Evolutionary conservation across 208 protist genomes (phyloP).

Genomic region (Porcisia hertigi): DNA sequence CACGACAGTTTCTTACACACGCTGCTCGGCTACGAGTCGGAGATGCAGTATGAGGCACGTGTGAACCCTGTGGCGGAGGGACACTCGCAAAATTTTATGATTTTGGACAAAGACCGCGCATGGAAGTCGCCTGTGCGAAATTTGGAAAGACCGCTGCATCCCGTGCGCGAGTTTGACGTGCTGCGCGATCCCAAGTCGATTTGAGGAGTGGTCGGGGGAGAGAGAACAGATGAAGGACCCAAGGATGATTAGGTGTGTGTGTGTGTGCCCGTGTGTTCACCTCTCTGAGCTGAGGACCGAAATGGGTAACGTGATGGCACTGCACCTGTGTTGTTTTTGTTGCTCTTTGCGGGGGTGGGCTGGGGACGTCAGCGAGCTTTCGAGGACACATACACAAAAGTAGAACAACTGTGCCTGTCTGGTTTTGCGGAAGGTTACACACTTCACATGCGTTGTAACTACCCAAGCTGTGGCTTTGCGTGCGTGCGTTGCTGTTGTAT

Average conservation of each 20-base stretch:
- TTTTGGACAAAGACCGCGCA: slow-evolving; percentile 59
- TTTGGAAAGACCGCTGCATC: slow-evolving; percentile 75
- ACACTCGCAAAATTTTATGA: slow-evolving; percentile 30
- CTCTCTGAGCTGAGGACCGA: not conserved
- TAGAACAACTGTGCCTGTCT: not conserved
- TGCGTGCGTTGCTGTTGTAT: not conserved
- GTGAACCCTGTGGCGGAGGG: slow-evolving; percentile 63
- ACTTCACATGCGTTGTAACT: not conserved
- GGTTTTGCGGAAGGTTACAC: not conserved
- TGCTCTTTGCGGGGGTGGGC: not conserved
- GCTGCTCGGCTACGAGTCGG: slow-evolving; percentile 87
- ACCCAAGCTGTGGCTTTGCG: not conserved
- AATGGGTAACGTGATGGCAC: not conserved
- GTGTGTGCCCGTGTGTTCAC: too few species aligned
- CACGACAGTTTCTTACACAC: slow-evolving; percentile 87
- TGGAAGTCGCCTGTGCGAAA: slow-evolving; percentile 81
- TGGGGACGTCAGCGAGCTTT: not conserved
- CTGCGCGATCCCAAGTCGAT: slow-evolving; percentile 70
- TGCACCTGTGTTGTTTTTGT: not conserved
- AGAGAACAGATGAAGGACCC: not conserved
- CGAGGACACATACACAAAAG: too few species aligned
- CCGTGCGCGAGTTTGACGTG: slow-evolving; percentile 76
- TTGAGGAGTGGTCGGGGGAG: slow-evolving; percentile 8
- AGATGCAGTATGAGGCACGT: slow-evolving; percentile 87
- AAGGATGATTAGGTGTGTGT: not conserved